Evolutionary conservation across 441 rosid species (phyloP).

Genomic region (Raphanus hybrid): DNA sequence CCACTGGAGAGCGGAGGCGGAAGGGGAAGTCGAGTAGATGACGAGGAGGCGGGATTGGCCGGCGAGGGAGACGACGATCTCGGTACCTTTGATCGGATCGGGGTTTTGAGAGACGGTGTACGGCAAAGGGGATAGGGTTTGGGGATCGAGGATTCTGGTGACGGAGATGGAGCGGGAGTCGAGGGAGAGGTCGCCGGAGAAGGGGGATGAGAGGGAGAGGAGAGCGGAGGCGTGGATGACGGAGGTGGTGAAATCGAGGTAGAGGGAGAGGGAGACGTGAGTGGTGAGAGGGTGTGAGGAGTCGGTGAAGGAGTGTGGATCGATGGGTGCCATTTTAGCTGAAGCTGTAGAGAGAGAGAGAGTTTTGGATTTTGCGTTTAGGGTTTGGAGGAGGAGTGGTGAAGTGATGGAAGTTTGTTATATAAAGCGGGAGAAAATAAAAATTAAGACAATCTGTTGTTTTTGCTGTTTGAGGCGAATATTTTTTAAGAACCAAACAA

Average conservation of each 20-base stretch:
- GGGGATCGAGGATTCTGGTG: conserved; percentile 51
- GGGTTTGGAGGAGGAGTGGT: conserved; percentile 18
- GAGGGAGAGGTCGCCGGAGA: conserved; percentile 62
- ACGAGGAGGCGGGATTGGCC: conserved; percentile 53
- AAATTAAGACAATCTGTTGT: background rate
- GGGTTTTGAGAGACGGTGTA: conserved; percentile 46
- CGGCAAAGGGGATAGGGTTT: conserved; percentile 53
- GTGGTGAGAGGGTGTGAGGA: conserved; percentile 70
- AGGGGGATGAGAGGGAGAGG: conserved; percentile 59
- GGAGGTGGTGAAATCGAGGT: conserved; percentile 77
- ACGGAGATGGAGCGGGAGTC: conserved; percentile 74
- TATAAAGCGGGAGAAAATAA: conserved; percentile 34
- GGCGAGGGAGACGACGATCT: conserved; percentile 54
- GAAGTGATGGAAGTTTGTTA: background rate
- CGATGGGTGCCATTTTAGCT: conserved; percentile 69
- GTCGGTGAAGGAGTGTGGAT: conserved; percentile 87
- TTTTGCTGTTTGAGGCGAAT: background rate
- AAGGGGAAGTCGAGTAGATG: conserved; percentile 65
- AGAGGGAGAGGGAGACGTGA: conserved; percentile 70
- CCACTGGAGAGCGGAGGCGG: conserved; percentile 95
- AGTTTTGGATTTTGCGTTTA: background rate
- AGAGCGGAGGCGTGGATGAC: conserved; percentile 79
- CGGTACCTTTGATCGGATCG: conserved; percentile 65
- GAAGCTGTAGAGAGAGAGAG: background rate
- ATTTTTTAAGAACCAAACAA: background rate